Percentiles rank a stretch among this genome's conserved stretches.
Conservation (phyloP, 192 early-diverging fungal genomes). For the Coemansia sp. region DNA sequence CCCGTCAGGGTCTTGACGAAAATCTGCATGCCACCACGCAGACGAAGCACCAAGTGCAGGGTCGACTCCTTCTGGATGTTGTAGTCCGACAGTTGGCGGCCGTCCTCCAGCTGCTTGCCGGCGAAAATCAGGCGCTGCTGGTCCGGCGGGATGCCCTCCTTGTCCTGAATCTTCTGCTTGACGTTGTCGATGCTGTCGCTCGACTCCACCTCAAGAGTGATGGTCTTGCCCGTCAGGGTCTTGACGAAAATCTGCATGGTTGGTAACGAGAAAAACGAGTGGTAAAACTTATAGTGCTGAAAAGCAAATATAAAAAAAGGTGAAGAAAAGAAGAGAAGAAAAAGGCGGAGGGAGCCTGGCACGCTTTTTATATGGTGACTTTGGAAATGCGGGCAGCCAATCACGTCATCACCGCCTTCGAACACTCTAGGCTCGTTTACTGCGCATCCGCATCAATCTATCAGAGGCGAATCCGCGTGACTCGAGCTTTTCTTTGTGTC, state of each 20-base stretch:
- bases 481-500: too few relatives aligned
- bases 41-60: slow-evolving; percentile 92
- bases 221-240: slow-evolving; percentile 84
- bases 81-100: slow-evolving; percentile 94
- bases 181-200: slow-evolving; percentile 74
- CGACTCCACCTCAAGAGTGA: slow-evolving; percentile 83
- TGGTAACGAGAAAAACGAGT: slow-evolving; percentile 4
- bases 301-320: slow-evolving; percentile 4
- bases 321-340: slow-evolving; percentile 7
- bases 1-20: slow-evolving; percentile 86
- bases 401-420: too few relatives aligned
- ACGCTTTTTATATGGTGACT: too few relatives aligned
- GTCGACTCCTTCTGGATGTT: slow-evolving; percentile 99
- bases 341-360: too few relatives aligned
- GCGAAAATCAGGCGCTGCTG: too few relatives aligned
- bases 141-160: too few relatives aligned
- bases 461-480: too few relatives aligned
- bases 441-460: too few relatives aligned
- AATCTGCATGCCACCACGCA: slow-evolving; percentile 84
- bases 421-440: too few relatives aligned
- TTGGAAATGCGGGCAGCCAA: too few relatives aligned
- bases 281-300: background rate
- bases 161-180: too few relatives aligned
- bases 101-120: slow-evolving; percentile 99
- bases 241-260: slow-evolving; percentile 57